phyloP scores from a whole-genome alignment of 2,329 filamentous ascomycete species.

The Paradendryphiella salina region DNA sequence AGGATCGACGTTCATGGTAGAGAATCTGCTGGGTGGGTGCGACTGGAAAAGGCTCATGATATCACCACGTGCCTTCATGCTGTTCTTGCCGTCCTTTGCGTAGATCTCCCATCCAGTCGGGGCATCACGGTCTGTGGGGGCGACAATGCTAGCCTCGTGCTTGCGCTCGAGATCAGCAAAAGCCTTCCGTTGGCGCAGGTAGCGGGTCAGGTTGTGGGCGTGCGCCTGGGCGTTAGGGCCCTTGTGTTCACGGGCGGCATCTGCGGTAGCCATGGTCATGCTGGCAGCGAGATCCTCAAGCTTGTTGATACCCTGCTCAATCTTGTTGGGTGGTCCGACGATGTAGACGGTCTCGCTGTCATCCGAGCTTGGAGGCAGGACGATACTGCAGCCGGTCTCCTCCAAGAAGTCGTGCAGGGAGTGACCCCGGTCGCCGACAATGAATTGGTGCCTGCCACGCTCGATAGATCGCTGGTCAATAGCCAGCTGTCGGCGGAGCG shows the following conservation, averaged over 20 bases:
- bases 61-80: constrained; percentile 72
- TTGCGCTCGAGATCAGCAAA: constrained; percentile 79
- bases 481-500: constrained; percentile 74
- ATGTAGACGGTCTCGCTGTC: constrained; percentile 84
- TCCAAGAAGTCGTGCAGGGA: constrained; percentile 83
- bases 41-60: constrained; percentile 73
- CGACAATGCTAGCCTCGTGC: constrained; percentile 85
- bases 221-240: constrained; percentile 74
- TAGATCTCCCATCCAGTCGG: constrained; percentile 85
- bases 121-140: constrained; percentile 69
- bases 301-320: constrained; percentile 75
- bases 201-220: constrained; percentile 83
- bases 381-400: constrained; percentile 86
- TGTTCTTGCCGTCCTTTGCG: constrained; percentile 81
- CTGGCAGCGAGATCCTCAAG: constrained; percentile 86
- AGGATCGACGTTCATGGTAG: constrained; percentile 68
- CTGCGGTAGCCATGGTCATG: constrained; percentile 82
- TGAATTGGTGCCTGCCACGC: constrained; percentile 89
- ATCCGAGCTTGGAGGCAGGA: constrained; percentile 74
- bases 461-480: constrained; percentile 81
- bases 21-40: constrained; percentile 73
- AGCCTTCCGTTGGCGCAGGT: constrained; percentile 79
- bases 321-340: constrained; percentile 74
- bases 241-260: constrained; percentile 79
- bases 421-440: constrained; percentile 80